Evolutionary conservation across 805 yeast species (phyloP).

Genomic region (Nakazawaea sp.): DNA sequence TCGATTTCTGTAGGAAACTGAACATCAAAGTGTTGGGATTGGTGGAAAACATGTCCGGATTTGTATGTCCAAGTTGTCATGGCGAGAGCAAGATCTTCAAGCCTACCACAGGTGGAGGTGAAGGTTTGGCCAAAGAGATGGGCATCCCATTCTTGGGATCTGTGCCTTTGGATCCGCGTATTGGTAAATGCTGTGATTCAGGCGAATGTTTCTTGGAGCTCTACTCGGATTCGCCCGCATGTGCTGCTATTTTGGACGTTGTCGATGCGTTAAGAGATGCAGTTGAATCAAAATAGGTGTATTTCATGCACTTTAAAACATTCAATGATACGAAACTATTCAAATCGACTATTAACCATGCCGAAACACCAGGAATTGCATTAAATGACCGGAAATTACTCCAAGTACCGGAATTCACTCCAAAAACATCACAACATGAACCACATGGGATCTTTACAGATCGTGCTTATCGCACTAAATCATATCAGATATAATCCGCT

Average conservation of each 20-base stretch:
- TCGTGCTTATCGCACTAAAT: too few relatives aligned
- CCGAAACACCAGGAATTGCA: too few relatives aligned
- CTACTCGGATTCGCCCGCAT: conserved; percentile 90
- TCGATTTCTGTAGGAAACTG: conserved; percentile 91
- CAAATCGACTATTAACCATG: too few relatives aligned
- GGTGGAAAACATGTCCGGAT: conserved; percentile 98
- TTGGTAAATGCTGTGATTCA: conserved; percentile 79
- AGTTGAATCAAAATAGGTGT: too few relatives aligned
- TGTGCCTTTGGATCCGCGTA: conserved; percentile 94
- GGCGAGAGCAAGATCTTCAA: conserved; percentile 86
- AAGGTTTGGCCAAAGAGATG: conserved; percentile 72
- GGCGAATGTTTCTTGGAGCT: conserved; percentile 81
- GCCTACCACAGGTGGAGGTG: conserved; percentile 97
- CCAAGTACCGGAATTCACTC: too few relatives aligned
- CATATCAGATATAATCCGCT: too few relatives aligned
- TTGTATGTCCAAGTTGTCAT: conserved; percentile 92
- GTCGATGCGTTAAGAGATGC: conserved; percentile 65
- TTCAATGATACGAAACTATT: too few relatives aligned
- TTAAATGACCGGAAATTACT: too few relatives aligned
- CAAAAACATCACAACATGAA: too few relatives aligned
- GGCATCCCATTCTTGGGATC: conserved; percentile 77
- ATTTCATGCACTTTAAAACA: too few relatives aligned
- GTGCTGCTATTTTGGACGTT: conserved; percentile 77
- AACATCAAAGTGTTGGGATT: conserved; percentile 79
- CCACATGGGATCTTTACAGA: too few relatives aligned